Evolutionary conservation across 78 protist genomes (phyloP).

Genomic region (Dictyostelium intermedium): DNA sequence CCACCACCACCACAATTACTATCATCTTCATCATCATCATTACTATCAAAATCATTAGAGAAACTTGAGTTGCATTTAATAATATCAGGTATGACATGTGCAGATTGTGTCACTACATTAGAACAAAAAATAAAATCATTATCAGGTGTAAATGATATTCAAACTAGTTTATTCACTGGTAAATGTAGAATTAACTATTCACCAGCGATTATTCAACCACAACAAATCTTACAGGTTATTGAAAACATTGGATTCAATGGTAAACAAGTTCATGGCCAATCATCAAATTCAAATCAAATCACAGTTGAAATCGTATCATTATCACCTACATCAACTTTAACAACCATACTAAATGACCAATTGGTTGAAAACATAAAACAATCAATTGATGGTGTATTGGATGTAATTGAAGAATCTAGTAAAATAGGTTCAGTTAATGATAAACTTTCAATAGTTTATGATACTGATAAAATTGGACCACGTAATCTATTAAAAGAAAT

Average conservation of each 20-base stretch:
- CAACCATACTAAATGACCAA: not conserved
- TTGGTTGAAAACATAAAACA: not conserved
- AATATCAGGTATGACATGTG: constrained; percentile 42
- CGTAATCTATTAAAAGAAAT: constrained; percentile 11
- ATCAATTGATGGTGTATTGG: not conserved
- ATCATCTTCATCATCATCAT: not conserved
- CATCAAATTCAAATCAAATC: not conserved
- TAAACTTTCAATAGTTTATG: not conserved
- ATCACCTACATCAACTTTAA: not conserved
- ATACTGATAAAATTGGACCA: constrained; percentile 37
- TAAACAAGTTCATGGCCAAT: constrained; percentile 22
- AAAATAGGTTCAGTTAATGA: not conserved
- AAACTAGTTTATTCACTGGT: constrained; percentile 18
- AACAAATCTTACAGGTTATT: not conserved
- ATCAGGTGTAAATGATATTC: constrained; percentile 6
- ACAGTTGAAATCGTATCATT: not conserved
- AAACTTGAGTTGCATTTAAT: not conserved
- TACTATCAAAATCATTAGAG: not conserved
- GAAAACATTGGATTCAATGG: constrained; percentile 11
- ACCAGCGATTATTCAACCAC: not conserved
- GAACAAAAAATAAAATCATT: not conserved
- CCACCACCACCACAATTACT: not conserved
- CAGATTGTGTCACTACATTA: constrained; percentile 46
- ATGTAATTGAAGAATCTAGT: not conserved
- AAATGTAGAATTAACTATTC: constrained; percentile 21